Conservation (phyloP, 192 early-diverging fungal species). For the Coemansia sp. region DNA sequence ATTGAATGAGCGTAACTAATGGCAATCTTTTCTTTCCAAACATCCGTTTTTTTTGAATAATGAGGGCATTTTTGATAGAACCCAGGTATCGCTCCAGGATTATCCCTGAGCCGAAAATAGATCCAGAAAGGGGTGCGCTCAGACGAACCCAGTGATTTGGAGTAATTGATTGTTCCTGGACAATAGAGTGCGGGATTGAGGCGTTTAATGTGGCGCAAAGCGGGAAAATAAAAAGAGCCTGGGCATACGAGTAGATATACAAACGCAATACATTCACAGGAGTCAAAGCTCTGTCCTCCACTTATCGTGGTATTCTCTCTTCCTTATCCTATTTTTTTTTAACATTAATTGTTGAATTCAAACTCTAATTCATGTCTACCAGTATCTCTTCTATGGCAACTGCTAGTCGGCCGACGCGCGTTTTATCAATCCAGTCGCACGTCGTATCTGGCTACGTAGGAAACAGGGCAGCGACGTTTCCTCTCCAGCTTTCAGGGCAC, state of each 20-base stretch:
- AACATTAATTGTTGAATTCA: neutral
- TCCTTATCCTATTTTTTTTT: neutral
- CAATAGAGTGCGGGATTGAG: neutral
- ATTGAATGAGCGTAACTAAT: neutral
- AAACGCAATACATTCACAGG: neutral
- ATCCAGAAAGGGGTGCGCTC: neutral
- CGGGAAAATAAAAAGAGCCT: neutral
- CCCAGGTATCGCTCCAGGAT: neutral
- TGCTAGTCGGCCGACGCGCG: constrained; percentile 17
- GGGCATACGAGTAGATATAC: neutral
- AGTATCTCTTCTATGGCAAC: neutral
- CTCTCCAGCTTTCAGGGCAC: constrained; percentile 84
- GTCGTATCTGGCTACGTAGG: constrained; percentile 70
- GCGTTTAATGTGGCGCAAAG: neutral
- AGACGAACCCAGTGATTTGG: neutral
- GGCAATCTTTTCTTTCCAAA: constrained; percentile 2
- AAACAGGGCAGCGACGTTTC: constrained; percentile 91
- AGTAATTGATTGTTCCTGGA: neutral
- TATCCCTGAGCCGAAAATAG: neutral
- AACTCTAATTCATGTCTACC: neutral
- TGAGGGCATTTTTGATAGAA: neutral
- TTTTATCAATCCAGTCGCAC: constrained; percentile 62
- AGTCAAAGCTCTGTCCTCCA: neutral
- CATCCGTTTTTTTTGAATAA: neutral
- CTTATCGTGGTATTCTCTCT: neutral